These are phyloP conservation scores for Tilletia walkeri DNA, from an alignment of 1,284 basidiomycete species.

Conservation along the genomic window DNA sequence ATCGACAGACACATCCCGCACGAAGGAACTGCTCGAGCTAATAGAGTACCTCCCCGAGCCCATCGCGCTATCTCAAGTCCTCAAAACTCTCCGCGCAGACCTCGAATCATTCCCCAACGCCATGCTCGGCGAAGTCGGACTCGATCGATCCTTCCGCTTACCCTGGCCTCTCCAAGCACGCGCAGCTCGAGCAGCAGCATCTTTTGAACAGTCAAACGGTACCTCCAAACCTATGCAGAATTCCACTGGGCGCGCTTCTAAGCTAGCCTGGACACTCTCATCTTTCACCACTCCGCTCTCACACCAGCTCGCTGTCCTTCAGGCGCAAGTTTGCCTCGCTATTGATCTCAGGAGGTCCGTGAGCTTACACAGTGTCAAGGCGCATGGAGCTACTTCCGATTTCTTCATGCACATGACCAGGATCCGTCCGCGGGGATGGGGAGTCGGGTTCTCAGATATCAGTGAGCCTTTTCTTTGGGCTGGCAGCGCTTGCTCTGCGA, in stretches of 20 bases:
- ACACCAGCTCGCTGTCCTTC: constrained; percentile 44
- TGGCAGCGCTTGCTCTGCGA: neutral
- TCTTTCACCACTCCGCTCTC: constrained; percentile 38
- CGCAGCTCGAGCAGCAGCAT: neutral
- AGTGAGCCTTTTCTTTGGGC: constrained; percentile 10
- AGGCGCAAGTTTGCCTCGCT: constrained; percentile 43
- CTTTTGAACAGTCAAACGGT: constrained; percentile 26
- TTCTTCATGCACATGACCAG: constrained; percentile 33
- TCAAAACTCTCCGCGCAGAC: constrained; percentile 26
- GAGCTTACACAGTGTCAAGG: constrained; percentile 50
- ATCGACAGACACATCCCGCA: neutral
- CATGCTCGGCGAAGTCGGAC: constrained; percentile 48
- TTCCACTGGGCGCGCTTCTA: neutral
- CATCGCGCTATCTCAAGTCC: constrained; percentile 28
- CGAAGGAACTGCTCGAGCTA: constrained; percentile 32
- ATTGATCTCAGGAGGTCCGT: constrained; percentile 37
- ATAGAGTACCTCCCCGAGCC: constrained; percentile 40
- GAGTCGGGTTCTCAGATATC: constrained; percentile 21
- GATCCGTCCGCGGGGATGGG: constrained; percentile 25
- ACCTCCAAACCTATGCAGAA: neutral
- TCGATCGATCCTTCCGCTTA: constrained; percentile 48
- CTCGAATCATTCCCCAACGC: constrained; percentile 39
- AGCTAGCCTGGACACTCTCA: neutral
- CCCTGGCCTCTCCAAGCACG: constrained; percentile 25
- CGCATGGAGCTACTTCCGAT: constrained; percentile 38